Conservation (phyloP, 306 rosid genomes). For the Gillenia trifoliata region DNA sequence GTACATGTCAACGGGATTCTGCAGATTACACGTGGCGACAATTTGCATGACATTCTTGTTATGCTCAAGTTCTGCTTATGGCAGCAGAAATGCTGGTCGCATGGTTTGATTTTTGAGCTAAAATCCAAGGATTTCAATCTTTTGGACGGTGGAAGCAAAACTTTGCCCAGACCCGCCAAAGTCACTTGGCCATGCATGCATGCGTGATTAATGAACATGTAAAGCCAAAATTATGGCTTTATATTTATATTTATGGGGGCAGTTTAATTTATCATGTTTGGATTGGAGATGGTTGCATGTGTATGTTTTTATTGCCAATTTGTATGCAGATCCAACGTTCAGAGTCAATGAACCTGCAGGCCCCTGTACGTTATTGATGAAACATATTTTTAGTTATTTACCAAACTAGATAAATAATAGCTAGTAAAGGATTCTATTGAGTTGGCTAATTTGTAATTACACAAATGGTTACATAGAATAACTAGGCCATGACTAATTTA, state of each 20-base stretch:
- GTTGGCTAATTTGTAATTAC: too few species aligned
- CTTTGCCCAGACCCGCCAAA: neutral
- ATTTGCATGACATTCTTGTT: neutral
- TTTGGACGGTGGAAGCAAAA: constrained; percentile 6
- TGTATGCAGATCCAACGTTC: neutral
- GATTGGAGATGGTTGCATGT: neutral
- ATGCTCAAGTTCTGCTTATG: neutral
- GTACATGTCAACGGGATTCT: neutral
- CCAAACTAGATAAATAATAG: too few species aligned
- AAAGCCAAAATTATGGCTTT: neutral
- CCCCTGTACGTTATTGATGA: too few species aligned
- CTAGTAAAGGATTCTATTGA: too few species aligned
- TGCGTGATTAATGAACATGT: neutral
- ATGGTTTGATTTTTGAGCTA: neutral
- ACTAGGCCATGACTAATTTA: too few species aligned
- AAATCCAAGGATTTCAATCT: constrained; percentile 1
- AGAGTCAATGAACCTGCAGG: neutral
- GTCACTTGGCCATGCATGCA: neutral
- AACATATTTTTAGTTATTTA: too few species aligned
- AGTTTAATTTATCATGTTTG: neutral
- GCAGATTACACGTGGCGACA: neutral
- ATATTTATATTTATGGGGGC: neutral
- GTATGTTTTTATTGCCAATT: neutral
- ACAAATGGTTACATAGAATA: too few species aligned
- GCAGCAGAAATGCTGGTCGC: neutral